Evolutionary conservation across 2,329 filamentous ascomycete species (phyloP).

Genomic region (Achaetomium macrosporum): DNA sequence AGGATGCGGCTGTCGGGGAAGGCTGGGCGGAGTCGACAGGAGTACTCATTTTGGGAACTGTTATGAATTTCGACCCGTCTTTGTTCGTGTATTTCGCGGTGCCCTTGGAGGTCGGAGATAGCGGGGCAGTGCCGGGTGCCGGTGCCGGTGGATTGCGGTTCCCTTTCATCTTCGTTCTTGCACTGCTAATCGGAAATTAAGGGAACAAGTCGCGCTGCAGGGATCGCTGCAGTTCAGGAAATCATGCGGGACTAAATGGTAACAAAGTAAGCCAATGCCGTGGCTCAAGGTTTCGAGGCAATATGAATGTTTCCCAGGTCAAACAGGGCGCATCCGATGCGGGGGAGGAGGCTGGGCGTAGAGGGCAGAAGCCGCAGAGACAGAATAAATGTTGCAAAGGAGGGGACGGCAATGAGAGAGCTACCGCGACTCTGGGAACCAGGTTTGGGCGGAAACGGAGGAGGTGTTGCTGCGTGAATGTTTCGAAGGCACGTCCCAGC

Average conservation of each 20-base stretch:
- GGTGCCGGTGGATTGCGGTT: slow-evolving; percentile 29
- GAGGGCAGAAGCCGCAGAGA: background rate
- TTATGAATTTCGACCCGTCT: slow-evolving; percentile 65
- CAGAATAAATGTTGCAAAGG: too few species aligned
- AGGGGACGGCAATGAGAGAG: too few species aligned
- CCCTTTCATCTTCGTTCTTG: slow-evolving; percentile 30
- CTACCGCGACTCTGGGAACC: background rate
- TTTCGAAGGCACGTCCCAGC: background rate
- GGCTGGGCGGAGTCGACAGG: slow-evolving; percentile 49
- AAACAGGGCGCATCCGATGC: background rate
- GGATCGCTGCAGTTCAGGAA: slow-evolving; percentile 6
- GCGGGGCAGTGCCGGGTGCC: slow-evolving; percentile 30
- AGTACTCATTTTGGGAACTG: slow-evolving; percentile 50
- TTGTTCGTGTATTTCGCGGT: slow-evolving; percentile 62
- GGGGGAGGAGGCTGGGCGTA: background rate
- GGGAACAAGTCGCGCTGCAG: slow-evolving; percentile 12
- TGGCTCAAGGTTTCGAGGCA: background rate
- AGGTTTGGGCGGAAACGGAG: background rate
- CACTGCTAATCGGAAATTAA: slow-evolving; percentile 7
- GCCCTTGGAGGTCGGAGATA: slow-evolving; percentile 46
- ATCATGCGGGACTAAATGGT: background rate
- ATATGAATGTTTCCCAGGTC: too few species aligned
- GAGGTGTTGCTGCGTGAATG: slow-evolving; percentile 6
- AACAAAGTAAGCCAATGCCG: background rate
- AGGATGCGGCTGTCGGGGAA: slow-evolving; percentile 42